Conservation (phyloP, 2,329 filamentous ascomycete species). For the Magnaporthiopsis incrustans region DNA sequence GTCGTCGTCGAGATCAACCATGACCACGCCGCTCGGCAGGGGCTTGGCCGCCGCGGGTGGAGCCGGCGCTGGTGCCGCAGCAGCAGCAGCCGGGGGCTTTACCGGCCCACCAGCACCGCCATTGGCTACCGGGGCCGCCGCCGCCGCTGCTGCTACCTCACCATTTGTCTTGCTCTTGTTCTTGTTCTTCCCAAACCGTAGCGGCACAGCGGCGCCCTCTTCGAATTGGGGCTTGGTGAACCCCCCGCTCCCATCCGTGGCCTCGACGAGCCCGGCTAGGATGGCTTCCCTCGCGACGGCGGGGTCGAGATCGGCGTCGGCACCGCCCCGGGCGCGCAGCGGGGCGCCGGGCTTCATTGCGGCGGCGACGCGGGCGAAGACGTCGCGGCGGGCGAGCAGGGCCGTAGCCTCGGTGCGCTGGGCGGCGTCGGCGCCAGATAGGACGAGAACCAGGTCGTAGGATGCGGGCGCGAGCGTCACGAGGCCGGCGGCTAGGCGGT, state of each 20-base stretch:
- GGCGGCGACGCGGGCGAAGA: conserved; percentile 55
- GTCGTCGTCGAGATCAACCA: conserved; percentile 39
- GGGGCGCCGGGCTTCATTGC: conserved; percentile 7
- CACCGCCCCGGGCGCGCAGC: conserved; percentile 2
- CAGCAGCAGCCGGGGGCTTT: background rate
- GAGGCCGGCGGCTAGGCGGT: conserved; percentile 76
- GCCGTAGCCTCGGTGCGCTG: conserved; percentile 52
- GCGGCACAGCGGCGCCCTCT: conserved; percentile 48
- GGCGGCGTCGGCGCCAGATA: conserved; percentile 68
- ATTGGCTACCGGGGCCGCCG: background rate
- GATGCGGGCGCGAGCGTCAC: conserved; percentile 66
- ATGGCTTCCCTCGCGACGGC: conserved; percentile 69
- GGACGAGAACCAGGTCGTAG: conserved; percentile 79
- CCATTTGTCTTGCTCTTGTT: conserved; percentile 22
- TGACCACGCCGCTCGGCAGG: conserved; percentile 45
- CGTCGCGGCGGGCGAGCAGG: conserved; percentile 51
- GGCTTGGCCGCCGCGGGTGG: conserved; percentile 51
- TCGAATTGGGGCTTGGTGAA: conserved; percentile 67
- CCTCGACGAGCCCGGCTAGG: conserved; percentile 67
- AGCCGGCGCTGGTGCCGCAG: conserved; percentile 11
- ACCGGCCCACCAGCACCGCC: conserved; percentile 4
- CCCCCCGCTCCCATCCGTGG: conserved; percentile 48
- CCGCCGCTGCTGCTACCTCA: conserved; percentile 4
- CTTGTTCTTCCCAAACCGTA: conserved; percentile 59
- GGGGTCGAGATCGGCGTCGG: conserved; percentile 23